A percentile compares a stretch with the other conserved stretches of the same genome.
phyloP scores from a whole-genome alignment of 768 basidiomycete genomes.

The Hericium rajendrae region DNA sequence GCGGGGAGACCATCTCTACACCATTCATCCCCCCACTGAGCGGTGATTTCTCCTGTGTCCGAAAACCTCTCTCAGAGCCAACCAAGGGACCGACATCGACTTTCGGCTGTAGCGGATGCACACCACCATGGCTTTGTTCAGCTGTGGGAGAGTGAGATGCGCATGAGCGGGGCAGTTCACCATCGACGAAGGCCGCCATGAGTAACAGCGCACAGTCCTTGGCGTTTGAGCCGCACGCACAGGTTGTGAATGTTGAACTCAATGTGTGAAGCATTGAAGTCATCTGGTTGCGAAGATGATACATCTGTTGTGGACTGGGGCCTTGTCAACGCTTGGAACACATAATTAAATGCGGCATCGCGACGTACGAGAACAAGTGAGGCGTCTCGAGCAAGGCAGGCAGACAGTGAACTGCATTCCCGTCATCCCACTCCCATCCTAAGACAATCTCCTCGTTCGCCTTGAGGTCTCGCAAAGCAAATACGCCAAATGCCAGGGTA shows the following conservation, averaged over 20 bases:
- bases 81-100: constrained; percentile 57
- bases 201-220: constrained; percentile 52
- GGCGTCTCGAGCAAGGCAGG: constrained; percentile 58
- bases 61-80: constrained; percentile 50
- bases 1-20: constrained; percentile 41
- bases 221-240: constrained; percentile 58
- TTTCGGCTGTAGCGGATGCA: constrained; percentile 5
- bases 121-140: constrained; percentile 6
- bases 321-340: background rate
- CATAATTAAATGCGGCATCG: background rate
- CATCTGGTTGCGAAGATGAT: constrained; percentile 54
- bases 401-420: constrained; percentile 70
- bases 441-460: constrained; percentile 80
- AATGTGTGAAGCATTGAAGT: constrained; percentile 62
- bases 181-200: constrained; percentile 58
- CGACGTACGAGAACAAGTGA: constrained; percentile 46
- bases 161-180: constrained; percentile 18
- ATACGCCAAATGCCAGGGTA: constrained; percentile 65
- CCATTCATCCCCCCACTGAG: constrained; percentile 55
- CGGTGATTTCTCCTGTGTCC: constrained; percentile 46
- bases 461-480: constrained; percentile 65
- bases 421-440: constrained; percentile 97
- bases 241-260: constrained; percentile 62
- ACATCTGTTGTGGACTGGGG: constrained; percentile 35
- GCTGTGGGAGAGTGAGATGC: constrained; percentile 19